Evolutionary conservation across 1,139 yeast species (phyloP).

Genomic region (Yamadazyma mexicana): DNA sequence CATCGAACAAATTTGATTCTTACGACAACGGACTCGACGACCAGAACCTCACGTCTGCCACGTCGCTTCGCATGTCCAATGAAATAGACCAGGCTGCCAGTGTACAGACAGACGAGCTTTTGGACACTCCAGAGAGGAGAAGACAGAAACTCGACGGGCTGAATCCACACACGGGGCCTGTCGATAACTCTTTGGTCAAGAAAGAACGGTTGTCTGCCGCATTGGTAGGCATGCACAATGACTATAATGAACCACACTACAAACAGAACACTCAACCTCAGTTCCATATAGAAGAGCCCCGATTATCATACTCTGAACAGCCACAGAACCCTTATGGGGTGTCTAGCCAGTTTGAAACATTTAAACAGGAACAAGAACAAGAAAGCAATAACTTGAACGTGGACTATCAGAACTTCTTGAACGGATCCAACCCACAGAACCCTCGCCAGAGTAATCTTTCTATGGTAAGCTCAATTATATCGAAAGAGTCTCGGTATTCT

Average conservation of each 20-base stretch:
- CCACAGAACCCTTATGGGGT: constrained; percentile 2
- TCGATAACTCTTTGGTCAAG: constrained; percentile 6
- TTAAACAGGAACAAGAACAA: constrained; percentile 12
- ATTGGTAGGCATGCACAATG: constrained; percentile 31
- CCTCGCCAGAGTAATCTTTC: constrained; percentile 37
- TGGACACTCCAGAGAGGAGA: constrained; percentile 15
- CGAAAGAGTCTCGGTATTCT: constrained; percentile 34
- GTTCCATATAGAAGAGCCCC: constrained; percentile 5
- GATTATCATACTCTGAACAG: constrained; percentile 12
- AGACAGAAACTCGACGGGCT: constrained; percentile 3
- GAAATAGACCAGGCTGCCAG: constrained; percentile 9
- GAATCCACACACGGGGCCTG: constrained; percentile 11
- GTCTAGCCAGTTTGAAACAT: constrained; percentile 18
- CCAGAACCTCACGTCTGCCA: constrained; percentile 15
- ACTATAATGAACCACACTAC: constrained; percentile 18
- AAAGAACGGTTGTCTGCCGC: constrained; percentile 28
- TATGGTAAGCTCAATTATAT: constrained; percentile 45
- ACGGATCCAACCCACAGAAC: constrained; percentile 7
- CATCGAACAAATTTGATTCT: constrained; percentile 9
- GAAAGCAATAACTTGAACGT: constrained; percentile 15
- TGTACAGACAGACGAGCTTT: constrained; percentile 15
- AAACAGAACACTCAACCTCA: neutral
- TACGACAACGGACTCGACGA: constrained; percentile 10
- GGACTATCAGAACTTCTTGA: constrained; percentile 35
- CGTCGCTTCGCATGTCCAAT: constrained; percentile 14